Base-by-base conservation (phyloP, 2,329 filamentous ascomycete genomes). In the Fusarium sp. region DNA sequence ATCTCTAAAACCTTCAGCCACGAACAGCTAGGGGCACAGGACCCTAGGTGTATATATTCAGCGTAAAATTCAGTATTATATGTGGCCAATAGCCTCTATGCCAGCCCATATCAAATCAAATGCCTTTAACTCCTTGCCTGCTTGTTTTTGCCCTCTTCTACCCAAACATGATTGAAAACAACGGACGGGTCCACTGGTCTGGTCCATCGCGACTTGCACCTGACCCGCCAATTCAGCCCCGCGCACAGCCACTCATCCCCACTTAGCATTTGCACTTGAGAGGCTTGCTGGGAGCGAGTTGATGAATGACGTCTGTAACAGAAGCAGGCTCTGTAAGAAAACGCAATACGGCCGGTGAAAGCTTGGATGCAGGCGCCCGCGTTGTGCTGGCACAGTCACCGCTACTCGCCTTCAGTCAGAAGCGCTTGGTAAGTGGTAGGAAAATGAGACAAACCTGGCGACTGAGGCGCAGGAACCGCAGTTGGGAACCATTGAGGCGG, bases 401-500 rank as follows among this genome's bases (percentile, higher is more conserved):
- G n/a, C 65, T 70, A 40, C 18, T n/a, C 18, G 14, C 29, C 6
- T 9, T 40, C 13, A 13, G 65, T 70, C 20, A 70, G 68, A 14
- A 6, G 4, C 9, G 13, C 18, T 29, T 6, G 11, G 20, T 36
- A 40, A 16, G 4, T 16, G 20, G 18, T 42, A 45, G 63, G 63
- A 16, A 14, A 31, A 58, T 38, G 13, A 5, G 18, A 65, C 68
- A 18, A 22, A 70, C 68, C 56, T n/a, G 7, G 25, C 5, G 38
- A 61, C 11, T 2, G 68, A 68, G 47, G 59, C 36, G 65, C 54
- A 70, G 33, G 65, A 70, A 33, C 60, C 65, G 40, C 65, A 70
- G 45, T 68, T 35, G 10, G 38, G 52, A 8, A 33, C 33, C 60
- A 70, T 58, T 35, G 68, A 68, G 13, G 60, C 38, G 56, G 56